Evolutionary conservation across 148 eudicot genomes (phyloP).

Genomic region (Oxyria digyna): DNA sequence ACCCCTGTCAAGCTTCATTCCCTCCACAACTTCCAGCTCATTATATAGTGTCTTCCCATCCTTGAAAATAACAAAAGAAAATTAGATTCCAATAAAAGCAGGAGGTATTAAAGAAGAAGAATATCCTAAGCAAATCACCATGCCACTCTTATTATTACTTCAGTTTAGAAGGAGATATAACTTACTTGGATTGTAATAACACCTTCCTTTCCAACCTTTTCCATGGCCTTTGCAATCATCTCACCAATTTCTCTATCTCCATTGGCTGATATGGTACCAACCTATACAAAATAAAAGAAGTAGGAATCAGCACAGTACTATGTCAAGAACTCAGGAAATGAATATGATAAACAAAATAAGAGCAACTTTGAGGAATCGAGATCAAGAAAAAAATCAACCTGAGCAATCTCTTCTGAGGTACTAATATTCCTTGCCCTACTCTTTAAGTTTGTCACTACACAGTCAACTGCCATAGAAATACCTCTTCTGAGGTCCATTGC

Average conservation of each 20-base stretch:
- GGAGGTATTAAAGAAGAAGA: not conserved
- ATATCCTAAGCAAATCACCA: not conserved
- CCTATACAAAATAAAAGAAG: conserved; percentile 27
- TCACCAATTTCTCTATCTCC: conserved; percentile 72
- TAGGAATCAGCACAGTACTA: too few relatives aligned
- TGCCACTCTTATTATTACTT: not conserved
- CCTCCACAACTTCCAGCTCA: conserved; percentile 55
- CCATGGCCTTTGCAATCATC: conserved; percentile 76
- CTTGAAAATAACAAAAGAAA: conserved; percentile 16
- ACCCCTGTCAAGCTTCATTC: too few relatives aligned
- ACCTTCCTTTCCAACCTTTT: conserved; percentile 69
- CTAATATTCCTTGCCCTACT: conserved; percentile 82
- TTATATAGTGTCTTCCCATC: conserved; percentile 70
- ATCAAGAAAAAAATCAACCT: conserved; percentile 21
- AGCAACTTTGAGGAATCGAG: not conserved
- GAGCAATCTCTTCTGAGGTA: conserved; percentile 88
- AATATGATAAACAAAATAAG: not conserved
- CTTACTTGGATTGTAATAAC: too few relatives aligned
- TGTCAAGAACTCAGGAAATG: too few relatives aligned
- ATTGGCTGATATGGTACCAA: conserved; percentile 72
- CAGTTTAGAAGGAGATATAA: not conserved
- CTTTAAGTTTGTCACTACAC: too few relatives aligned
- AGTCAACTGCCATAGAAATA: conserved; percentile 41
- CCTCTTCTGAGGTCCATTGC: conserved; percentile 65
- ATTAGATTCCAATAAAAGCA: not conserved